phyloP scores from a whole-genome alignment of 768 basidiomycete genomes.

The Polyporus arcularius region DNA sequence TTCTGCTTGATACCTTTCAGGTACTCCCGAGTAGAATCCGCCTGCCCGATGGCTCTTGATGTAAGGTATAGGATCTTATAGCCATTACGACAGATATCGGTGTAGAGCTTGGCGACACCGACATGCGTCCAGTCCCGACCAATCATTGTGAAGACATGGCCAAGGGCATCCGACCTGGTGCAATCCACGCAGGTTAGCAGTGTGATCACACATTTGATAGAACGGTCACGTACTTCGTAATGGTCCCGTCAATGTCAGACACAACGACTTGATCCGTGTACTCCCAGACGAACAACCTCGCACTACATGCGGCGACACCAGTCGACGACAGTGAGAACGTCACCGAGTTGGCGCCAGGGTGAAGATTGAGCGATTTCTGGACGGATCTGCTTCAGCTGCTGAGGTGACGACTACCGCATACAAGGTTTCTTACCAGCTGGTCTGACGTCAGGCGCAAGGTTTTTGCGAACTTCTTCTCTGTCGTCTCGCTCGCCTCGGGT shows the following conservation, averaged over 20 bases:
- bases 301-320: conserved; percentile 81
- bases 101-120: conserved; percentile 96
- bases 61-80: conserved; percentile 99
- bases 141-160: conserved; percentile 96
- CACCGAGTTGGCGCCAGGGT: conserved; percentile 86
- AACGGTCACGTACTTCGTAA: conserved; percentile 76
- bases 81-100: conserved; percentile 92
- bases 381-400: neutral
- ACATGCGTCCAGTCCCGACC: conserved; percentile 98
- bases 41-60: conserved; percentile 95
- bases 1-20: conserved; percentile 94
- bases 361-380: conserved; percentile 84
- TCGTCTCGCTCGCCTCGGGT: conserved; percentile 20
- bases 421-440: conserved; percentile 62
- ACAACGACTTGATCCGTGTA: conserved; percentile 88
- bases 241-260: conserved; percentile 98
- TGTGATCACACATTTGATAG: neutral
- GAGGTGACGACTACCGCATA: neutral
- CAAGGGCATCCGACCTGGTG: conserved; percentile 87
- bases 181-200: too few relatives aligned
- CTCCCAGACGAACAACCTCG: conserved; percentile 96
- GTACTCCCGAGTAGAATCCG: conserved; percentile 94
- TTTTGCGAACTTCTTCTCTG: conserved; percentile 72
- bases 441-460: conserved; percentile 91
- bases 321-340: conserved; percentile 91